Evolutionary conservation across 2,329 filamentous ascomycete species (phyloP).

Genomic region (Ceratocystis cacaofunesta): DNA sequence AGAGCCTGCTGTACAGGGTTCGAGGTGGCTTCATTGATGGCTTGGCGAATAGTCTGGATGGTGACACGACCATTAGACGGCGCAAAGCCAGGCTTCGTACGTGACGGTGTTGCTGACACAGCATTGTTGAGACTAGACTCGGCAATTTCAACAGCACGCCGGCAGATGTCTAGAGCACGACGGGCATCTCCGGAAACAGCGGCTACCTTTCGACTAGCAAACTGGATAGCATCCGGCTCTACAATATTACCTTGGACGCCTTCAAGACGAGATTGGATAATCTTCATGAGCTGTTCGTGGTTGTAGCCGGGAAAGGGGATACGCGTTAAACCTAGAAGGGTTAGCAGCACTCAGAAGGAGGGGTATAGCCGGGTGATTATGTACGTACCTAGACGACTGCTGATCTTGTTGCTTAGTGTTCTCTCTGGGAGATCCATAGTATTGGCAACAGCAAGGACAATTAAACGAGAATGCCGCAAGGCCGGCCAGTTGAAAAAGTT

Average conservation of each 20-base stretch:
- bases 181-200: slow-evolving; percentile 90
- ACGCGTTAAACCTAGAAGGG: slow-evolving; percentile 51
- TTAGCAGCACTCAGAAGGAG: neutral
- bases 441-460: slow-evolving; percentile 93
- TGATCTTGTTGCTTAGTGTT: slow-evolving; percentile 96
- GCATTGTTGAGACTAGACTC: slow-evolving; percentile 33
- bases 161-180: slow-evolving; percentile 85
- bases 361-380: neutral
- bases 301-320: slow-evolving; percentile 97
- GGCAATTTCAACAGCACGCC: slow-evolving; percentile 85
- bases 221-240: slow-evolving; percentile 84
- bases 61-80: slow-evolving; percentile 47
- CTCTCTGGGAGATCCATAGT: slow-evolving; percentile 97
- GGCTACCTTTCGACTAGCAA: slow-evolving; percentile 89
- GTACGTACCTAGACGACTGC: slow-evolving; percentile 55
- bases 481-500: slow-evolving; percentile 99
- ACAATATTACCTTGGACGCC: slow-evolving; percentile 82
- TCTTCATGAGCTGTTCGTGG: slow-evolving; percentile 91
- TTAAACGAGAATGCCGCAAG: slow-evolving; percentile 75
- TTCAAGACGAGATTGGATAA: slow-evolving; percentile 85
- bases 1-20: slow-evolving; percentile 85
- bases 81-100: slow-evolving; percentile 29
- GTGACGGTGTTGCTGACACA: slow-evolving; percentile 22
- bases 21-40: slow-evolving; percentile 87
- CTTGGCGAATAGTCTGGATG: slow-evolving; percentile 82